Conservation (phyloP, 2,329 filamentous ascomycete species). For the Metarhizium rileyi region DNA sequence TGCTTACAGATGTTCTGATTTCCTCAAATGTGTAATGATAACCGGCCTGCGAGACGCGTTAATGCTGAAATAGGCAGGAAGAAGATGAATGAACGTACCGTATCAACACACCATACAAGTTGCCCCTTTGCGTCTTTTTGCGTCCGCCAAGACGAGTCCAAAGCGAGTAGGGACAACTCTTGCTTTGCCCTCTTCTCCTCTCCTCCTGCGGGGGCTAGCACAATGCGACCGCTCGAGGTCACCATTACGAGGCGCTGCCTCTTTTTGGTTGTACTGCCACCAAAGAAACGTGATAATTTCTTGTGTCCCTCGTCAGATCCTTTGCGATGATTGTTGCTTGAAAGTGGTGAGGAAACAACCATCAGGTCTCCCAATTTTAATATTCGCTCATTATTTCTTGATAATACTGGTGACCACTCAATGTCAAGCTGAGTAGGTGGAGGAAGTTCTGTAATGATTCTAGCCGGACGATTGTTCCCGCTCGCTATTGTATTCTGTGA, state of each 20-base stretch:
- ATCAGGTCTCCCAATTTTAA: slow-evolving; percentile 86
- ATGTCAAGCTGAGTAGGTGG: slow-evolving; percentile 96
- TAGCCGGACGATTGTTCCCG: slow-evolving; percentile 51
- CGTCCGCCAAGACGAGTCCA: slow-evolving; percentile 69
- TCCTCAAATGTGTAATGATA: slow-evolving; percentile 93
- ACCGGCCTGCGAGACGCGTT: slow-evolving; percentile 54
- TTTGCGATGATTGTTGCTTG: slow-evolving; percentile 64
- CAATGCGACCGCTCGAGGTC: slow-evolving; percentile 80
- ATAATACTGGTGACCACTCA: slow-evolving; percentile 95
- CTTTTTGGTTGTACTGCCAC: slow-evolving; percentile 84
- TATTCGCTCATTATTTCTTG: slow-evolving; percentile 84
- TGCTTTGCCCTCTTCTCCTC: slow-evolving; percentile 94
- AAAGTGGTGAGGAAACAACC: slow-evolving; percentile 69
- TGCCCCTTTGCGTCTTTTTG: slow-evolving; percentile 81
- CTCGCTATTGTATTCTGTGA: slow-evolving; percentile 30
- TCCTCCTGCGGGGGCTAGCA: slow-evolving; percentile 82
- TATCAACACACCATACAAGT: slow-evolving; percentile 84
- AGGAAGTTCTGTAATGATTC: slow-evolving; percentile 88
- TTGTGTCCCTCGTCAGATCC: slow-evolving; percentile 66
- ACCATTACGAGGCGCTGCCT: slow-evolving; percentile 89
- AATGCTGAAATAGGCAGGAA: background rate
- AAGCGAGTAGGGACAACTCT: slow-evolving; percentile 72
- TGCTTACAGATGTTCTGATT: slow-evolving; percentile 54
- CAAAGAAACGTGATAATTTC: slow-evolving; percentile 90
- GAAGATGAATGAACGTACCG: slow-evolving; percentile 51